phyloP scores from a whole-genome alignment of 352 stramenopile species.

The Phytophthora sp. region DNA sequence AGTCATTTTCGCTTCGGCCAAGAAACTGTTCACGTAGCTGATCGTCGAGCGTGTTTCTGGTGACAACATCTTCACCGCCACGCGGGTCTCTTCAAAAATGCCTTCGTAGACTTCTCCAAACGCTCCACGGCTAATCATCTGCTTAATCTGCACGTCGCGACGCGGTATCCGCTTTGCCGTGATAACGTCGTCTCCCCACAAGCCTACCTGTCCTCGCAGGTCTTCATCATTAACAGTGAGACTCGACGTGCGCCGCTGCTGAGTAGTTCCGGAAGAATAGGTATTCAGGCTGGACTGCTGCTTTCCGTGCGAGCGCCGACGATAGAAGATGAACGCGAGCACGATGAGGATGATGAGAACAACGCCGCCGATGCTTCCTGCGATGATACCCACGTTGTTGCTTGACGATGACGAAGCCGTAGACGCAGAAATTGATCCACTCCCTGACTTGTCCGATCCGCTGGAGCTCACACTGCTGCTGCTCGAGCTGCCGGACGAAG shows the following conservation, averaged over 20 bases:
- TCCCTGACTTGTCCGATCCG: not conserved
- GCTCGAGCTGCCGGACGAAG: not conserved
- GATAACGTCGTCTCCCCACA: slow-evolving; percentile 34
- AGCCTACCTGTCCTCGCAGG: not conserved
- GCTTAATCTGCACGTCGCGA: slow-evolving; percentile 8
- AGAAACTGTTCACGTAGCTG: slow-evolving; percentile 40
- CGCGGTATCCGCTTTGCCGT: slow-evolving; percentile 26
- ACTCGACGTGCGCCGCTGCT: too few relatives aligned
- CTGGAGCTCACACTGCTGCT: not conserved
- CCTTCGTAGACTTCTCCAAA: slow-evolving; percentile 53
- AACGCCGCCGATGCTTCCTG: not conserved
- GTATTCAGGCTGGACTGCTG: not conserved
- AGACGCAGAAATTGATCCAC: not conserved
- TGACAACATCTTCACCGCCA: slow-evolving; percentile 49
- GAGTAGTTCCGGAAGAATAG: too few relatives aligned
- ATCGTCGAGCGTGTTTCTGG: slow-evolving; percentile 20
- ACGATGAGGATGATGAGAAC: not conserved
- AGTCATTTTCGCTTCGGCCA: slow-evolving; percentile 58
- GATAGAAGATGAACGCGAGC: not conserved
- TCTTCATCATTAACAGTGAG: not conserved
- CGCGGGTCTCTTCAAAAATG: slow-evolving; percentile 21
- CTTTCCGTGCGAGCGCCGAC: not conserved
- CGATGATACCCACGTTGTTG: not conserved
- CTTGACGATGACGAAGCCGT: not conserved
- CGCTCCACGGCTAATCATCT: slow-evolving; percentile 36